These are phyloP conservation scores for Lentinula boryana DNA, from an alignment of 768 basidiomycete species.

Conservation along the genomic window DNA sequence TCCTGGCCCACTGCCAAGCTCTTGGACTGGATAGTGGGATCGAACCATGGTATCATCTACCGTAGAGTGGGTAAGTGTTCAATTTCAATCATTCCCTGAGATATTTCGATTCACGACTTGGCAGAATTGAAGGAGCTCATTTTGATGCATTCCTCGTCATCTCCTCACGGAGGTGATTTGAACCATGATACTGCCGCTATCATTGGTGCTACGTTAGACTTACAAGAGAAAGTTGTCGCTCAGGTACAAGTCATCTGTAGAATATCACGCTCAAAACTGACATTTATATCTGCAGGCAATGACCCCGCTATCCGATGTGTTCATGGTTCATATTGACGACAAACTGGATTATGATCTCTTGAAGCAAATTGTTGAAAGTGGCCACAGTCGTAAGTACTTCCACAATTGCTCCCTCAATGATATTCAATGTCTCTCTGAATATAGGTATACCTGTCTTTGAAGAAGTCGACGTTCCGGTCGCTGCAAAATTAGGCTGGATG, in stretches of 20 bases:
- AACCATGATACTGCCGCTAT: slow-evolving; percentile 85
- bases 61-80: slow-evolving; percentile 53
- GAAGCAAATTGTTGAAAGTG: slow-evolving; percentile 68
- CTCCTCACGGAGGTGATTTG: slow-evolving; percentile 77
- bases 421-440: neutral
- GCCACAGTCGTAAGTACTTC: slow-evolving; percentile 54
- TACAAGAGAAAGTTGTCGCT: slow-evolving; percentile 80
- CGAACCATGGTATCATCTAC: slow-evolving; percentile 90
- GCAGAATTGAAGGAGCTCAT: slow-evolving; percentile 84
- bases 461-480: slow-evolving; percentile 54
- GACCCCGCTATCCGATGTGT: slow-evolving; percentile 74
- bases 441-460: slow-evolving; percentile 66
- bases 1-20: slow-evolving; percentile 86
- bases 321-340: slow-evolving; percentile 82
- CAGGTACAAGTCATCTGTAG: slow-evolving; percentile 33
- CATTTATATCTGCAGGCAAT: slow-evolving; percentile 45
- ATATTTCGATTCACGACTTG: neutral
- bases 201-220: slow-evolving; percentile 83
- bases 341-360: slow-evolving; percentile 77
- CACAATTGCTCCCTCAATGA: neutral
- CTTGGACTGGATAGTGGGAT: slow-evolving; percentile 69
- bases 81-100: neutral
- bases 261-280: neutral
- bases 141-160: slow-evolving; percentile 74
- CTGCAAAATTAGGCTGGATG: slow-evolving; percentile 7